Evolutionary conservation across 2,329 filamentous ascomycete species (phyloP).

Genomic region (Aspergillus ustus): DNA sequence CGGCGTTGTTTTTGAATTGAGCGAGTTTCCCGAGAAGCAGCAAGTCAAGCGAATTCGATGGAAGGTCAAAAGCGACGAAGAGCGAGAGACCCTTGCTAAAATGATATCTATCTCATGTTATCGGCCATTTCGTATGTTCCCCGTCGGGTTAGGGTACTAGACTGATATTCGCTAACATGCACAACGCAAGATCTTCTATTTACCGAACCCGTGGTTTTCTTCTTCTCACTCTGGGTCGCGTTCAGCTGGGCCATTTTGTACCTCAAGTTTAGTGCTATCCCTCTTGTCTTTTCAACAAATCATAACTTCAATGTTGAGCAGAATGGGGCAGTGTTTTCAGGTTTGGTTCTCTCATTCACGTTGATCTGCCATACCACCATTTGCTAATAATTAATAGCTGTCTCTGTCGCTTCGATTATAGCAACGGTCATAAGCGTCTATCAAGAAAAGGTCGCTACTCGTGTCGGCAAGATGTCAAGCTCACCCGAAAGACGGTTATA

Average conservation of each 20-base stretch:
- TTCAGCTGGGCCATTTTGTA: conserved; percentile 92
- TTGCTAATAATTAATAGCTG: conserved; percentile 49
- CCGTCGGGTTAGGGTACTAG: background rate
- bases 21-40: conserved; percentile 40
- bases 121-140: conserved; percentile 69
- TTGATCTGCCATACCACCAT: too few relatives aligned
- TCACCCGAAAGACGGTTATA: conserved; percentile 80
- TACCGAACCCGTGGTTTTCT: conserved; percentile 66
- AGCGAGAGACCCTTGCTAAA: conserved; percentile 67
- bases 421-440: conserved; percentile 71
- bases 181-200: conserved; percentile 55
- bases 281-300: conserved; percentile 72
- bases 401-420: conserved; percentile 69
- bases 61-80: conserved; percentile 79
- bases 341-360: conserved; percentile 30
- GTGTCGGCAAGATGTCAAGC: conserved; percentile 49
- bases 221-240: conserved; percentile 86
- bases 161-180: conserved; percentile 6
- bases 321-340: conserved; percentile 71
- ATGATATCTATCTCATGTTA: conserved; percentile 77
- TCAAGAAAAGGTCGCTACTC: conserved; percentile 71
- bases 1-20: conserved; percentile 50
- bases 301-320: conserved; percentile 71
- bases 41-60: conserved; percentile 68
- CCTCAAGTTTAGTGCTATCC: conserved; percentile 80